These are phyloP conservation scores for Oryza rufipogon DNA, from an alignment of 176 grass and related monocot genomes.

Conservation along the genomic window DNA sequence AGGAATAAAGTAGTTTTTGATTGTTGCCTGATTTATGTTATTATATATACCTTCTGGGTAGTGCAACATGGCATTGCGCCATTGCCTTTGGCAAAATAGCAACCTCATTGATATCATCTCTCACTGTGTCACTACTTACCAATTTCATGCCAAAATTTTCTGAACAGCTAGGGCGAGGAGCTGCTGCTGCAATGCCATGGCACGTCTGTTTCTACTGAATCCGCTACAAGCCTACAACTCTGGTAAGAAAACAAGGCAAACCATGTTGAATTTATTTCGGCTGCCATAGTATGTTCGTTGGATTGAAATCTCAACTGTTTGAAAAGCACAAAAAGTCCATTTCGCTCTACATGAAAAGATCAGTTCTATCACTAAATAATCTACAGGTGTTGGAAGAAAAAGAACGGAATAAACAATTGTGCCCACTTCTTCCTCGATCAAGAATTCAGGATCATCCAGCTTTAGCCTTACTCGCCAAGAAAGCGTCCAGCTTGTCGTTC, in stretches of 20 bases:
- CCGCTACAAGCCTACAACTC: too few relatives aligned
- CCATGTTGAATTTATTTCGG: background rate
- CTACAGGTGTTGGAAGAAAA: constrained; percentile 5
- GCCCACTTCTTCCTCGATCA: background rate
- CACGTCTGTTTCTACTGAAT: background rate
- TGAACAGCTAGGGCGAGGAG: background rate
- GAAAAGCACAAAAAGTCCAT: background rate
- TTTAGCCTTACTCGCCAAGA: constrained; percentile 14
- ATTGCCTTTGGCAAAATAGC: background rate
- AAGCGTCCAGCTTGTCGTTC: constrained; percentile 57
- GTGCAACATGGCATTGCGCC: background rate
- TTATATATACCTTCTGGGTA: background rate
- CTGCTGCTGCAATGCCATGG: background rate
- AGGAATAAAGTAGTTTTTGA: constrained; percentile 23
- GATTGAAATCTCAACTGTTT: background rate
- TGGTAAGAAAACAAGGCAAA: background rate
- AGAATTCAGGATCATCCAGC: background rate
- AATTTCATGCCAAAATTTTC: background rate
- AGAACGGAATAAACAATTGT: background rate
- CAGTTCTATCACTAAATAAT: constrained; percentile 37
- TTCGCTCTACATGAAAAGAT: background rate
- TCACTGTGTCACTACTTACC: background rate
- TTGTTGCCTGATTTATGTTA: background rate
- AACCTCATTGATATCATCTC: background rate
- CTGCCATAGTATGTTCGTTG: background rate